A percentile compares a stretch with the other conserved stretches of the same genome.
Conservation (phyloP, 2,329 filamentous ascomycete genomes). For the Zymoseptoria pseudotritici region DNA sequence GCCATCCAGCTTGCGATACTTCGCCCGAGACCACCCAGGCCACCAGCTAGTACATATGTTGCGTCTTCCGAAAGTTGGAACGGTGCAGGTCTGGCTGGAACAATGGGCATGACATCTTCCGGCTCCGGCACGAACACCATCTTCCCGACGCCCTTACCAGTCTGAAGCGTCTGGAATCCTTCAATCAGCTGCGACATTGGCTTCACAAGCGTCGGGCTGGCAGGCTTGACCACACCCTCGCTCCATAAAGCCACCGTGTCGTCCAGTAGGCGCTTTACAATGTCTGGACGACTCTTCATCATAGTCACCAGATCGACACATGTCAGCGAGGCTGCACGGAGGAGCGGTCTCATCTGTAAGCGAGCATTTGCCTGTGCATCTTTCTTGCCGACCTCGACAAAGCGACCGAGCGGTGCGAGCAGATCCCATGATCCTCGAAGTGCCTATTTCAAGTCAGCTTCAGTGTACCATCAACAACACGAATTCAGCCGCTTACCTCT, state of each 20-base stretch:
- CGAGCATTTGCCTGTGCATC: constrained; percentile 11
- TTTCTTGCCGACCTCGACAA: constrained; percentile 24
- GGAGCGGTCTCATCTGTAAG: background rate
- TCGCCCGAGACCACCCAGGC: constrained; percentile 8
- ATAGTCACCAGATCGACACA: constrained; percentile 1
- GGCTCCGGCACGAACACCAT: background rate
- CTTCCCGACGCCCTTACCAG: constrained; percentile 4
- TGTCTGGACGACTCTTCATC: background rate
- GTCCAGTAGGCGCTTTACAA: background rate
- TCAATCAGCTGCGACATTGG: background rate
- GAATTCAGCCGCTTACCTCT: background rate
- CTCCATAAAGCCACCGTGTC: background rate
- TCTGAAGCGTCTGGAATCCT: constrained; percentile 3
- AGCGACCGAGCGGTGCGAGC: constrained; percentile 25
- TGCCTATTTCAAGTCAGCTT: background rate
- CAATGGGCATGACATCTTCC: background rate
- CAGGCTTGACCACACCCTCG: background rate
- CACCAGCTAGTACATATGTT: constrained; percentile 8
- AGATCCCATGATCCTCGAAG: constrained; percentile 22
- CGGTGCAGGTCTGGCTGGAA: background rate
- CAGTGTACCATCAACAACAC: background rate
- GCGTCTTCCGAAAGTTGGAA: background rate
- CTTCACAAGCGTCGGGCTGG: background rate
- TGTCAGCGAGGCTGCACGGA: background rate
- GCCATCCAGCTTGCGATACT: constrained; percentile 6